Evolutionary conservation across 768 basidiomycete genomes (phyloP), one percentile per base, ranked within the genome.

Genomic region (Sporobolomyces roseus): DNA sequence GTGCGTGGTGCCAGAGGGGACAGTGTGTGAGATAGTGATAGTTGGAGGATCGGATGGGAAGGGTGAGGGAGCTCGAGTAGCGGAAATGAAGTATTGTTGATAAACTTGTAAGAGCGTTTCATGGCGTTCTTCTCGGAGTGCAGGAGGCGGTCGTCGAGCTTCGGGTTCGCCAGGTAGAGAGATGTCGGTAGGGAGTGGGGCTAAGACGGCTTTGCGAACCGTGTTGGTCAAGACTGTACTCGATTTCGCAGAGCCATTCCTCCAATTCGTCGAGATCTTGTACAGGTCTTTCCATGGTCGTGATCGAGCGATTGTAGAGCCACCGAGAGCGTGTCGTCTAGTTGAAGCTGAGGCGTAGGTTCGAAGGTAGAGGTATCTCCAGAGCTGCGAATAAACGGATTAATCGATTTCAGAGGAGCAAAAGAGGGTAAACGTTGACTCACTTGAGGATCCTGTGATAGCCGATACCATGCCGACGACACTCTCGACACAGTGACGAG

Each of bases 401-500:
- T 27, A 27, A 19, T 38, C 13, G 3, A 16, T 14, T 25, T 19
- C 25, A 3, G 21, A 16, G 5, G 46, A 19, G 51, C 8, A 13
- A 27, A 13, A 30, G 25, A 21, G 8, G 23, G n/a, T 6, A 6
- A 3, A 32, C 43, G 38, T 17, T 41, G 21, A 35, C 71, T 54
- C 29, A 73, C 72, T 21, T 68, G 61, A 14, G 66, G 61, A 30
- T 74, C 73, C 4, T 68, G 65, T 9, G 73, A 25, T 23, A 74
- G 63, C 0, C 73, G 59, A 10, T 64, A 33, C 69, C 73, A 74
- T 1, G 61, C 45, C 5, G 50, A 50, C 1, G 62, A 65, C 1
- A 74, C 73, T 1, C 59, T 29, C 13, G 69, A 35, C 16, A 68
- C 66, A 27, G 38, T 43, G 21, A 49, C 61, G 36, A 74, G 66